Evolutionary conservation across 306 rosid species (phyloP).

Genomic region (Vachellia collinsii): DNA sequence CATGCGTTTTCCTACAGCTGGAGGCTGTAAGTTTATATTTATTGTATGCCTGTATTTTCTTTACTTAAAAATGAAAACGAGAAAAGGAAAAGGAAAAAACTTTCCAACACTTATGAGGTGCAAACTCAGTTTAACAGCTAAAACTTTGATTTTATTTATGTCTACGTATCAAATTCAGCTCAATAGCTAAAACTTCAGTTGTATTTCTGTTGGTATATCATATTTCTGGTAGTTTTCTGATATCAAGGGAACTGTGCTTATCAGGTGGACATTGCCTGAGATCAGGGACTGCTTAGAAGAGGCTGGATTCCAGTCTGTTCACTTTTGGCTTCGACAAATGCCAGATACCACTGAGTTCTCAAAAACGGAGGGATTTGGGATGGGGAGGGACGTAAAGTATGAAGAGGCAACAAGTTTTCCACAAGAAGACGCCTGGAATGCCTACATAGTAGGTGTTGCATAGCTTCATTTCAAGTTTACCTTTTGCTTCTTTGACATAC

Average conservation of each 20-base stretch:
- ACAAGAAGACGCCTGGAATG: constrained; percentile 92
- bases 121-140: constrained; percentile 19
- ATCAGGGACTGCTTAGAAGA: constrained; percentile 88
- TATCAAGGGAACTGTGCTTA: constrained; percentile 31
- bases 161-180: constrained; percentile 4
- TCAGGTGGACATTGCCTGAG: constrained; percentile 97
- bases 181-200: not conserved
- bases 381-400: constrained; percentile 66
- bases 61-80: not conserved
- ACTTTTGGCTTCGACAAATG: constrained; percentile 86
- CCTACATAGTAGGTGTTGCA: constrained; percentile 80
- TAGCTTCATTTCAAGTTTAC: constrained; percentile 41
- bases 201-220: not conserved
- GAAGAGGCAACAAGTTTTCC: constrained; percentile 76
- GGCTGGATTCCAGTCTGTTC: constrained; percentile 81
- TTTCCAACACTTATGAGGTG: not conserved
- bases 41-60: constrained; percentile 19
- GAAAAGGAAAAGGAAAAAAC: not conserved
- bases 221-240: constrained; percentile 37
- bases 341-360: constrained; percentile 61
- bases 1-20: constrained; percentile 91
- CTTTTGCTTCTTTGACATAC: not conserved
- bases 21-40: constrained; percentile 76
- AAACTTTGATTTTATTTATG: constrained; percentile 6
- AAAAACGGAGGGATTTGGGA: constrained; percentile 72